A percentile compares a stretch with the other conserved stretches of the same genome.
Conservation (phyloP, 75 land plant genomes). For the Sequoia sempervirens region DNA sequence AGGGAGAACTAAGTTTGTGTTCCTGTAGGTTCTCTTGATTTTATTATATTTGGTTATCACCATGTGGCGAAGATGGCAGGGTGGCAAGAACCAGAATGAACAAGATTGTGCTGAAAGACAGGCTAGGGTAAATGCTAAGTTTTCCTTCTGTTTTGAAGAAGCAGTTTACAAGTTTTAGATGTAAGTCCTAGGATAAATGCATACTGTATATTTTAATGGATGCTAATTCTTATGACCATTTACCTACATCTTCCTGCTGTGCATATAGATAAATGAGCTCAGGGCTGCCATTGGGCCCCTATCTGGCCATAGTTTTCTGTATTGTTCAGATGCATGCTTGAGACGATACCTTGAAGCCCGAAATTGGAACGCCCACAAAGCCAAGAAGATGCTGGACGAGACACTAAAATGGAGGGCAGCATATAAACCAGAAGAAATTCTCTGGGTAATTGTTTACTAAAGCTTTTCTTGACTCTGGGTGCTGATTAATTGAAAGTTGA, state of each 20-base stretch:
- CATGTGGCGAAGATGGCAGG: constrained; percentile 6
- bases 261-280: constrained; percentile 61
- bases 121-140: constrained; percentile 1
- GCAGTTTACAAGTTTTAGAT: not conserved
- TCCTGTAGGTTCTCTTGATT: not conserved
- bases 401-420: constrained; percentile 76
- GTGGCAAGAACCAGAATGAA: constrained; percentile 4
- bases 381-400: constrained; percentile 86
- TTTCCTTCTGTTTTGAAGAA: not conserved
- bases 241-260: not conserved
- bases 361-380: constrained; percentile 74
- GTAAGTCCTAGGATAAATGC: not conserved
- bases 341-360: constrained; percentile 80
- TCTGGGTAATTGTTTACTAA: constrained; percentile 55
- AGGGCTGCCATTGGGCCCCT: constrained; percentile 60
- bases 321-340: constrained; percentile 68
- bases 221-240: not conserved
- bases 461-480: not conserved
- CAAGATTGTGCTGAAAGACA: constrained; percentile 5
- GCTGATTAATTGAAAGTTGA: not conserved
- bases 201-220: not conserved
- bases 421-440: constrained; percentile 87
- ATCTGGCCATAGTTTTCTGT: constrained; percentile 42
- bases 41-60: not conserved
- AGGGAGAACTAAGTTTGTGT: not conserved